A percentile compares a stretch with the other conserved stretches of the same genome.
phyloP scores from a whole-genome alignment of 2,329 filamentous ascomycete genomes.

The Aspergillus eucalypticola region DNA sequence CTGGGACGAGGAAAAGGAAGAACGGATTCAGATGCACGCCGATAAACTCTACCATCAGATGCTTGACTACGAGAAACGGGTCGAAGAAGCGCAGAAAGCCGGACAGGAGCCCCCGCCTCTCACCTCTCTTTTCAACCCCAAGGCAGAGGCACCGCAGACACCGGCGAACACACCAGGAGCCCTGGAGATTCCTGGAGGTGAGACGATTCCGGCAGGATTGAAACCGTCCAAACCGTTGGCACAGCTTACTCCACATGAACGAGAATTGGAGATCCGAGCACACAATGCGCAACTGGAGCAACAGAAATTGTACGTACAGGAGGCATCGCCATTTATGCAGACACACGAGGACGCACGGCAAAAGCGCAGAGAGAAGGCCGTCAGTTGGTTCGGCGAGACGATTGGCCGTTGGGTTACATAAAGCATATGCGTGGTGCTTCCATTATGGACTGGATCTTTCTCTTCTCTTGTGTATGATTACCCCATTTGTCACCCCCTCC shows the following conservation, averaged over 20 bases:
- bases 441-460: constrained; percentile 3
- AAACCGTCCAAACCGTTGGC: constrained; percentile 42
- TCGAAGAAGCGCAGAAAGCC: constrained; percentile 59
- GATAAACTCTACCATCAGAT: constrained; percentile 87
- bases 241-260: constrained; percentile 48
- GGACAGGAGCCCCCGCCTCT: constrained; percentile 46
- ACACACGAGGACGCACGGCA: constrained; percentile 38
- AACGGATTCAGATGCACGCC: constrained; percentile 93
- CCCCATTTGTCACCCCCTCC: background rate
- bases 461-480: constrained; percentile 18
- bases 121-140: constrained; percentile 47
- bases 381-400: constrained; percentile 47
- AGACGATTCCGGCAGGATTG: constrained; percentile 36
- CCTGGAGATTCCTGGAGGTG: constrained; percentile 40
- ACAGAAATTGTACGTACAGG: constrained; percentile 38
- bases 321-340: constrained; percentile 40
- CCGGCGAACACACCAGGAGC: constrained; percentile 18
- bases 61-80: constrained; percentile 74
- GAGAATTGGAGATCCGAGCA: constrained; percentile 46
- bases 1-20: constrained; percentile 68
- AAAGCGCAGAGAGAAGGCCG: constrained; percentile 42
- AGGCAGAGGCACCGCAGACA: constrained; percentile 23
- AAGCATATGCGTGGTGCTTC: constrained; percentile 4
- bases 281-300: constrained; percentile 42
- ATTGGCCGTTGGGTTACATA: constrained; percentile 45